Evolutionary conservation across 2,329 filamentous ascomycete species (phyloP).

Genomic region (Verticillium klebahnii): DNA sequence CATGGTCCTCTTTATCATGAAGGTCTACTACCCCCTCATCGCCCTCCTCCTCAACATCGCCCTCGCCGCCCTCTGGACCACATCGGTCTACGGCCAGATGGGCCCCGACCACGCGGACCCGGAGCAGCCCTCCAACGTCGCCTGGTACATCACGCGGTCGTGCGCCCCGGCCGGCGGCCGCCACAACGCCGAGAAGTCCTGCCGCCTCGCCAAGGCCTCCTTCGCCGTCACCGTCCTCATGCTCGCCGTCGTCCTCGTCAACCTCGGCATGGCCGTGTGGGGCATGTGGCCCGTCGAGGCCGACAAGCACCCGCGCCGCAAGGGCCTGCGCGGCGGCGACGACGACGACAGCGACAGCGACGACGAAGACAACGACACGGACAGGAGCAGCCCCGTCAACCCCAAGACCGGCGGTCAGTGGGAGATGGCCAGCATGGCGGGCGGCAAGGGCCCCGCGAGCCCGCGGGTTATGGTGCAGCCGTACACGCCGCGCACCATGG

Average conservation of each 20-base stretch:
- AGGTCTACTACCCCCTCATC: slow-evolving; percentile 64
- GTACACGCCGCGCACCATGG: slow-evolving; percentile 63
- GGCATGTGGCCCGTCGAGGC: slow-evolving; percentile 52
- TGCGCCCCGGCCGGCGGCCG: slow-evolving; percentile 56
- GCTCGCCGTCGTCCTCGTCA: slow-evolving; percentile 57
- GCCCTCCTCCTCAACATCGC: slow-evolving; percentile 52
- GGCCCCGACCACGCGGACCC: slow-evolving; percentile 69
- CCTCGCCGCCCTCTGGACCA: slow-evolving; percentile 58
- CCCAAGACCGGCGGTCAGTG: slow-evolving; percentile 40
- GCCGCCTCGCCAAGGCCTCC: slow-evolving; percentile 62
- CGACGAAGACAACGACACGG: slow-evolving; percentile 30
- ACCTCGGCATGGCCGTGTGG: slow-evolving; percentile 55
- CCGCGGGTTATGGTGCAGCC: slow-evolving; percentile 32
- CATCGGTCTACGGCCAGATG: slow-evolving; percentile 66
- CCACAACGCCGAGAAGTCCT: slow-evolving; percentile 51
- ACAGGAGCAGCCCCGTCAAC: slow-evolving; percentile 24
- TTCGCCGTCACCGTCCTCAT: slow-evolving; percentile 63
- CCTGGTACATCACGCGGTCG: slow-evolving; percentile 72
- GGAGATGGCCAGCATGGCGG: slow-evolving; percentile 52
- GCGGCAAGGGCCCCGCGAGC: slow-evolving; percentile 24
- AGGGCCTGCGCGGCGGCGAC: not conserved
- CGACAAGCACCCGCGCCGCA: slow-evolving; percentile 29
- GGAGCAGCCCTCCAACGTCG: slow-evolving; percentile 52
- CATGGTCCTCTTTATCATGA: slow-evolving; percentile 64
- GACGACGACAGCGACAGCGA: slow-evolving; percentile 33